phyloP scores from a whole-genome alignment of 2,329 filamentous ascomycete genomes.

The Colletotrichum theobromicola region DNA sequence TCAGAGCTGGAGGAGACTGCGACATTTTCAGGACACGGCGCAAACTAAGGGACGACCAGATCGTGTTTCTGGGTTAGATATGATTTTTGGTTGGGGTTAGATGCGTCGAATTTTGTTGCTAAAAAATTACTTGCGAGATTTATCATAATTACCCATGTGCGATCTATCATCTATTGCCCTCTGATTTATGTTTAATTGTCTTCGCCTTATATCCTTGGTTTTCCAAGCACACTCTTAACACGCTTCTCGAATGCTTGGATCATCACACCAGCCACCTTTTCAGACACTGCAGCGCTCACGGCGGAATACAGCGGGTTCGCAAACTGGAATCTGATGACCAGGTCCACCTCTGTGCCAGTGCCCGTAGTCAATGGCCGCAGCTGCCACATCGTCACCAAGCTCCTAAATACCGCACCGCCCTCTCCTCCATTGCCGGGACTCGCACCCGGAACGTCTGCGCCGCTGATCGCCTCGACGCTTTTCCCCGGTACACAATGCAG shows the following conservation, averaged over 20 bases:
- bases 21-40: not conserved
- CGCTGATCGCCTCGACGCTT: slow-evolving; percentile 80
- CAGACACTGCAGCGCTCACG: slow-evolving; percentile 80
- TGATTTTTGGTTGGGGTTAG: not conserved
- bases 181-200: not conserved
- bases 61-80: not conserved
- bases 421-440: slow-evolving; percentile 10
- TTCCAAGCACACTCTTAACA: slow-evolving; percentile 64
- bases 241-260: slow-evolving; percentile 90
- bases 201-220: not conserved
- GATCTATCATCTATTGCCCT: not conserved
- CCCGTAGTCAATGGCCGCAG: slow-evolving; percentile 51
- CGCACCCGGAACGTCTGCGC: slow-evolving; percentile 50
- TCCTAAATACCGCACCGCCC: slow-evolving; percentile 64
- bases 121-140: not conserved
- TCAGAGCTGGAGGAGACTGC: slow-evolving; percentile 1
- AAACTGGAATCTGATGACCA: slow-evolving; percentile 84
- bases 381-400: slow-evolving; percentile 73
- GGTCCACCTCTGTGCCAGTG: slow-evolving; percentile 69
- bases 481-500: slow-evolving; percentile 77
- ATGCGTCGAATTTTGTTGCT: not conserved
- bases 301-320: slow-evolving; percentile 86
- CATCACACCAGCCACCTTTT: slow-evolving; percentile 86
- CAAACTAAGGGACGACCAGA: not conserved
- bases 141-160: not conserved